Conservation (phyloP, 2,329 filamentous ascomycete species). For the Zalaria obscura region DNA sequence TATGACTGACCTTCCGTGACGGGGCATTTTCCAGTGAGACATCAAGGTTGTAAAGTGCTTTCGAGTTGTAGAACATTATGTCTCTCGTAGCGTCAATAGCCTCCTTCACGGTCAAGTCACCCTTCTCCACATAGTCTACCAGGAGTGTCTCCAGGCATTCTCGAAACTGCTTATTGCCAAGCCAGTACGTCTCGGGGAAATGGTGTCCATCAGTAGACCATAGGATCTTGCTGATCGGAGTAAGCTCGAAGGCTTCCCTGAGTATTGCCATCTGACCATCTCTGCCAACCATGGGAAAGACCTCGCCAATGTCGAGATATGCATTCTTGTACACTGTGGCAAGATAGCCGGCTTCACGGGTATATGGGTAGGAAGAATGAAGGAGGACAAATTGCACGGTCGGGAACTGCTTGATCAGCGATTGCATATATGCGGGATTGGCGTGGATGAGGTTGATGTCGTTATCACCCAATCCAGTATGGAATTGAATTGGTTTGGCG, state of each 20-base stretch:
- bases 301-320: slow-evolving; percentile 69
- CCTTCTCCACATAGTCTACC: slow-evolving; percentile 49
- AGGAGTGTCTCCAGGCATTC: slow-evolving; percentile 57
- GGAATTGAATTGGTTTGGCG: slow-evolving; percentile 68
- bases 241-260: slow-evolving; percentile 60
- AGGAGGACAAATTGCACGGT: slow-evolving; percentile 62
- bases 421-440: slow-evolving; percentile 63
- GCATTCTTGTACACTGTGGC: slow-evolving; percentile 66
- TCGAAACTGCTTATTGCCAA: slow-evolving; percentile 59
- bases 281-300: slow-evolving; percentile 65
- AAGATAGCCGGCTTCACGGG: slow-evolving; percentile 63
- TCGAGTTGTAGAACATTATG: slow-evolving; percentile 65
- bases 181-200: slow-evolving; percentile 63
- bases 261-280: slow-evolving; percentile 61
- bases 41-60: slow-evolving; percentile 53
- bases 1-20: neutral
- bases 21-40: neutral
- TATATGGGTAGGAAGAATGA: slow-evolving; percentile 72
- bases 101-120: slow-evolving; percentile 45
- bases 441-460: slow-evolving; percentile 57
- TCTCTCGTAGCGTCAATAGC: slow-evolving; percentile 51
- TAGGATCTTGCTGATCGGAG: slow-evolving; percentile 59
- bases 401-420: slow-evolving; percentile 55
- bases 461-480: slow-evolving; percentile 70
- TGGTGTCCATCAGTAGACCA: slow-evolving; percentile 73